Percentiles rank a stretch among this genome's conserved stretches.
phyloP scores from a whole-genome alignment of 2,329 filamentous ascomycete species.

The Rutstroemia sp. region DNA sequence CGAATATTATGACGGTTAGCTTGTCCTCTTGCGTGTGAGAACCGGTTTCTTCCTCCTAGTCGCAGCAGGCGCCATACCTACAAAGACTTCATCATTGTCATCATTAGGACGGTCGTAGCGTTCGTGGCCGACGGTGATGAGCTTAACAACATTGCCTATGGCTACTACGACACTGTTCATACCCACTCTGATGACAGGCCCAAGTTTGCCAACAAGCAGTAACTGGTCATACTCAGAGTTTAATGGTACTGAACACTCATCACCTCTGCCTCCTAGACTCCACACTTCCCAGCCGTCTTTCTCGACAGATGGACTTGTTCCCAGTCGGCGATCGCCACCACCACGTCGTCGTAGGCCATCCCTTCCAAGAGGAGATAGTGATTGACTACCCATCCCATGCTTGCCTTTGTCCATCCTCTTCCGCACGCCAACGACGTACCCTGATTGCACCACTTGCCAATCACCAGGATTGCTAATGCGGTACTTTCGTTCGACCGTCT shows the following conservation, averaged over 20 bases:
- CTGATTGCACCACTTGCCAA: constrained; percentile 56
- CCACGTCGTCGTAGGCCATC: constrained; percentile 16
- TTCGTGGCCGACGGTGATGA: constrained; percentile 60
- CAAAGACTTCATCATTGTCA: constrained; percentile 21
- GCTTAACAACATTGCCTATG: constrained; percentile 66
- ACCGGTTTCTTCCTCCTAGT: constrained; percentile 6
- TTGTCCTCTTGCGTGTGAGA: constrained; percentile 2
- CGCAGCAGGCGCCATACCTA: constrained; percentile 17
- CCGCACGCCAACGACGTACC: constrained; percentile 57
- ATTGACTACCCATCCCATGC: neutral
- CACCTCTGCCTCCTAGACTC: constrained; percentile 40
- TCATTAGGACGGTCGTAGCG: constrained; percentile 41
- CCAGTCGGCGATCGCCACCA: neutral
- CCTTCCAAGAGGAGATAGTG: neutral
- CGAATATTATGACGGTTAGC: neutral
- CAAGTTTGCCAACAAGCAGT: constrained; percentile 58
- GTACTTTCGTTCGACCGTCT: constrained; percentile 43
- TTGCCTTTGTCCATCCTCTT: constrained; percentile 31
- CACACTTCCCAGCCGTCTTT: constrained; percentile 44
- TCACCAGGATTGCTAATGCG: constrained; percentile 53
- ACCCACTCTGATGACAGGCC: constrained; percentile 57
- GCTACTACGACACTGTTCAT: constrained; percentile 59
- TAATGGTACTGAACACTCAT: constrained; percentile 16
- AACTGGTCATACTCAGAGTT: constrained; percentile 31
- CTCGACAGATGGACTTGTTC: neutral